These are phyloP conservation scores for Boletales sp. DNA, from an alignment of 768 basidiomycete genomes.

Conservation along the genomic window DNA sequence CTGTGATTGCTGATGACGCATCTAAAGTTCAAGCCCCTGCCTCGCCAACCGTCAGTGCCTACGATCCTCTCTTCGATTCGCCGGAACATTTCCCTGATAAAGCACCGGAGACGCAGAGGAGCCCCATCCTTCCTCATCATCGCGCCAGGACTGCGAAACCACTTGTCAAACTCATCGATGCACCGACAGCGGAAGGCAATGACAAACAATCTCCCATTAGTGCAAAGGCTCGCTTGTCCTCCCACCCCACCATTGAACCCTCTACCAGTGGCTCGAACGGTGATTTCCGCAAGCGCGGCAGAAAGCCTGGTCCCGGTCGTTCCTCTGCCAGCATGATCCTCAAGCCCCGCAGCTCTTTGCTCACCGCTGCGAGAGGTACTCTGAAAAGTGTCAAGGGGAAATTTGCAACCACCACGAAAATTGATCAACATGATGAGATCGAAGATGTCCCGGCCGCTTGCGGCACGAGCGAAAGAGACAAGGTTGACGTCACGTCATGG, in stretches of 20 bases:
- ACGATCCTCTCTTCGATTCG: constrained; percentile 31
- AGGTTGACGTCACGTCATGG: constrained; percentile 12
- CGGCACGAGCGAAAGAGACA: constrained; percentile 3
- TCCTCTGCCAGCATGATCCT: constrained; percentile 42
- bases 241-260: constrained; percentile 9
- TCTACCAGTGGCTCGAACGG: constrained; percentile 10
- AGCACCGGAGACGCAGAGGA: constrained; percentile 4
- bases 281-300: constrained; percentile 8
- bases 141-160: constrained; percentile 51
- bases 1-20: background rate
- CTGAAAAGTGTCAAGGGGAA: constrained; percentile 50
- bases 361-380: constrained; percentile 50
- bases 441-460: constrained; percentile 6
- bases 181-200: constrained; percentile 21
- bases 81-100: constrained; percentile 9
- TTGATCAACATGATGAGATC: constrained; percentile 20
- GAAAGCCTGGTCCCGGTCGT: constrained; percentile 49
- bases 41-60: constrained; percentile 11
- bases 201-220: constrained; percentile 40
- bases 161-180: constrained; percentile 49
- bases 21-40: constrained; percentile 1
- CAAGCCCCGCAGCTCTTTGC: constrained; percentile 48
- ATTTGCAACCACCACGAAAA: constrained; percentile 20
- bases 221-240: constrained; percentile 46
- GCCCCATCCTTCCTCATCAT: constrained; percentile 33